Base-by-base conservation (phyloP, 2,329 filamentous ascomycete genomes). In the Colletotrichum gloeosporioides region DNA sequence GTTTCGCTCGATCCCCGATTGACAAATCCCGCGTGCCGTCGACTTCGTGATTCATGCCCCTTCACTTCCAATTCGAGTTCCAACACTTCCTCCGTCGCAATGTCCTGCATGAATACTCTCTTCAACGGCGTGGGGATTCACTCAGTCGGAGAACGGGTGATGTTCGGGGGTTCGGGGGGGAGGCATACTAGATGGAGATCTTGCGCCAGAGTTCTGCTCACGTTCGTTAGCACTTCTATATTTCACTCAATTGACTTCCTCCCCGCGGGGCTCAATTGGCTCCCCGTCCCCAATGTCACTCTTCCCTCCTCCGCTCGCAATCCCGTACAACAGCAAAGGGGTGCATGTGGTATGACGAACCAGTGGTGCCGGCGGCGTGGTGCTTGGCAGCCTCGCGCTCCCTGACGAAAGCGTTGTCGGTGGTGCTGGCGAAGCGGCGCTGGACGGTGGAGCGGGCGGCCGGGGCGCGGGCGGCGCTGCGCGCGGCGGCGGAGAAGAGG, bases 371-470 rank as follows among this genome's bases (percentile, higher is more conserved):
- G 80, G 90, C 92, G 83, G 97, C 97, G 87, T 99, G 97, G 82
- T 95, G 93, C 91, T 98, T 96, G 84, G 98, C 95, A 82, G 94
- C 95, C 85, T 93, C 90, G 85, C 97, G 93, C 91, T 99, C 97
- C 83, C 94, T 93, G 90, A 98, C 93, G 91, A 99, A 99, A 83
- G 93, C 92, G 88, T 98, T 99, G 89, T 98, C 95, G 82, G 95
- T 85, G 81, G 90, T 89, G 88, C 91, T 93, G 84, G 93, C 93
- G 82, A 95, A 90, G 82, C 93, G 93, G 86, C 94, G 93, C 89
- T 95, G 94, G 81, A 91, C 84, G 78, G 89, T 86, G 78, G 86
- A 86, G 82, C 91, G 91, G 53, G 61, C 44, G 81, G 89, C 87
- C 78, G 89, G 86, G 78, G 86, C 86, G 82, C 91, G 91, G 80